Percentiles rank a stretch among this genome's conserved stretches.
phyloP scores from a whole-genome alignment of 371 early-diverging fungal genomes.

The Rhizomucor pusillus region DNA sequence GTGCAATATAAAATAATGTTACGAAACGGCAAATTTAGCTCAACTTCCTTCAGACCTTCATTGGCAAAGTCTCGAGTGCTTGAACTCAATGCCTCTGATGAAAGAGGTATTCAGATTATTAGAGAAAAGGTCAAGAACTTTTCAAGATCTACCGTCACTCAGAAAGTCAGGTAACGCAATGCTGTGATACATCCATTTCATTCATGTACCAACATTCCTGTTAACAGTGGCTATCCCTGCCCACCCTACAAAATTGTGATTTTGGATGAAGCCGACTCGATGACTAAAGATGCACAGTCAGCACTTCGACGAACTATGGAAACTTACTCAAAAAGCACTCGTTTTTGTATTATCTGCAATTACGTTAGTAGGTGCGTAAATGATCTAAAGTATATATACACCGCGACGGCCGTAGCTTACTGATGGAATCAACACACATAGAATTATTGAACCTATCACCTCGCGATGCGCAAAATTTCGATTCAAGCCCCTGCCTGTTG shows the following conservation, averaged over 20 bases:
- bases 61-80: slow-evolving; percentile 78
- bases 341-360: slow-evolving; percentile 99
- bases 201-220: neutral
- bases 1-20: neutral
- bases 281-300: slow-evolving; percentile 98
- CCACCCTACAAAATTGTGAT: slow-evolving; percentile 97
- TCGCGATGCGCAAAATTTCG: slow-evolving; percentile 97
- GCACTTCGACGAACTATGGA: slow-evolving; percentile 99
- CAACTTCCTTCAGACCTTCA: slow-evolving; percentile 58
- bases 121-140: slow-evolving; percentile 97
- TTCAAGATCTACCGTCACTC: slow-evolving; percentile 74
- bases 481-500: slow-evolving; percentile 77
- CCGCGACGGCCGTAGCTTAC: slow-evolving; percentile 2
- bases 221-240: slow-evolving; percentile 42
- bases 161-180: slow-evolving; percentile 34
- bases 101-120: slow-evolving; percentile 97
- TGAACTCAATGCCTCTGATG: slow-evolving; percentile 99
- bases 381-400: slow-evolving; percentile 1
- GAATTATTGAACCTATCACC: slow-evolving; percentile 95
- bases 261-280: slow-evolving; percentile 99
- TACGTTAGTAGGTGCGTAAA: slow-evolving; percentile 77
- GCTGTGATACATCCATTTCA: neutral
- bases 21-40: neutral
- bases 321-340: slow-evolving; percentile 90
- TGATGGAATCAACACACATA: slow-evolving; percentile 9